Percentiles rank a stretch among this genome's conserved stretches.
phyloP scores from a whole-genome alignment of 75 land plant genomes.

The Cunninghamia lanceolata region DNA sequence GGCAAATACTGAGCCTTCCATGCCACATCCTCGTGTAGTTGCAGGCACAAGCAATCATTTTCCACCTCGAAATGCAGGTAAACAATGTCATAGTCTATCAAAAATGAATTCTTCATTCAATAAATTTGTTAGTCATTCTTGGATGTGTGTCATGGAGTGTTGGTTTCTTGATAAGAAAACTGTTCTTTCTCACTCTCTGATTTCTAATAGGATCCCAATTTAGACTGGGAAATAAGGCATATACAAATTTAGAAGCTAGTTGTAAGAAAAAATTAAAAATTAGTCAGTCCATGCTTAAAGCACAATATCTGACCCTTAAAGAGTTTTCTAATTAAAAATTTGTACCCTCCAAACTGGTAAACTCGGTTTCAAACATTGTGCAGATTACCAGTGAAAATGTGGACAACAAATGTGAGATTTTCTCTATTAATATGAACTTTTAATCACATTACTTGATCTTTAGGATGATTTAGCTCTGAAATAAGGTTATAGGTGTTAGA shows the following conservation, averaged over 20 bases:
- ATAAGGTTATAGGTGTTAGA: background rate
- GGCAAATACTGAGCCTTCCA: slow-evolving; percentile 46
- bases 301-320: background rate
- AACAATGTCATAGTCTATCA: background rate
- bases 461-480: background rate
- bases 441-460: background rate
- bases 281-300: background rate
- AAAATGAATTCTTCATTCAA: background rate
- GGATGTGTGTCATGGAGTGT: background rate
- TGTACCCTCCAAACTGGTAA: background rate
- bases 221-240: slow-evolving; percentile 33
- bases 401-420: background rate
- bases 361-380: background rate
- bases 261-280: background rate
- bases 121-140: background rate
- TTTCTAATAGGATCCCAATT: slow-evolving; percentile 37
- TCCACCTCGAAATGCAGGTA: slow-evolving; percentile 50
- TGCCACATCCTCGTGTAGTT: slow-evolving; percentile 54
- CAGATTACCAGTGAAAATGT: background rate
- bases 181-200: background rate
- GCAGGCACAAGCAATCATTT: slow-evolving; percentile 50
- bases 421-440: background rate
- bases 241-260: background rate
- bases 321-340: background rate
- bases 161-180: background rate